phyloP scores from a whole-genome alignment of 2,329 filamentous ascomycete genomes.

The Fusarium piperis region DNA sequence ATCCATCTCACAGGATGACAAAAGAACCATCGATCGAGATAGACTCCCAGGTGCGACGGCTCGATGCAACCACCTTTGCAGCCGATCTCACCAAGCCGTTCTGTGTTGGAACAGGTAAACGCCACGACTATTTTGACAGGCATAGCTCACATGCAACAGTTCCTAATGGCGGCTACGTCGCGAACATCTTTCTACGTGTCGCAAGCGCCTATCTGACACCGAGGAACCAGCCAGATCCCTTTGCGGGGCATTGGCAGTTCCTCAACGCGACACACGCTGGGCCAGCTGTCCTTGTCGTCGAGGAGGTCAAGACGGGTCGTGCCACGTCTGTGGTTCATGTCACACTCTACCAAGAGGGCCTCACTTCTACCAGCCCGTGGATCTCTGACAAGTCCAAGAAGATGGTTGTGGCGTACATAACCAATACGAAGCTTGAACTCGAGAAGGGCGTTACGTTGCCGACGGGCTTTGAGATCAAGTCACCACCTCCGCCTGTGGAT shows the following conservation, averaged over 20 bases:
- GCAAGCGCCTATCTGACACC: conserved; percentile 47
- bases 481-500: conserved; percentile 26
- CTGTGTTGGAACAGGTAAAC: conserved; percentile 27
- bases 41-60: conserved; percentile 9
- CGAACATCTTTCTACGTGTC: conserved; percentile 51
- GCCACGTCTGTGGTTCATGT: conserved; percentile 54
- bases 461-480: conserved; percentile 39
- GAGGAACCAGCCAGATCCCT: conserved; percentile 49
- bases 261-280: conserved; percentile 51
- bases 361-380: conserved; percentile 48
- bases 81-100: conserved; percentile 22
- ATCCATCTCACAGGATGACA: background rate
- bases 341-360: conserved; percentile 53
- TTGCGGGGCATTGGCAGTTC: conserved; percentile 55
- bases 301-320: conserved; percentile 54
- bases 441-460: conserved; percentile 45
- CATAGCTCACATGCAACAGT: conserved; percentile 39
- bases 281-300: conserved; percentile 50
- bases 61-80: conserved; percentile 17
- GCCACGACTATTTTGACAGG: background rate
- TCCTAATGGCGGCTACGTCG: conserved; percentile 59
- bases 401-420: conserved; percentile 52
- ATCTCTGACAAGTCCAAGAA: conserved; percentile 45
- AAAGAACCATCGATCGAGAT: conserved; percentile 6
- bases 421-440: conserved; percentile 42